phyloP scores from a whole-genome alignment of 257 asterid species.

The Solanum arcanum region DNA sequence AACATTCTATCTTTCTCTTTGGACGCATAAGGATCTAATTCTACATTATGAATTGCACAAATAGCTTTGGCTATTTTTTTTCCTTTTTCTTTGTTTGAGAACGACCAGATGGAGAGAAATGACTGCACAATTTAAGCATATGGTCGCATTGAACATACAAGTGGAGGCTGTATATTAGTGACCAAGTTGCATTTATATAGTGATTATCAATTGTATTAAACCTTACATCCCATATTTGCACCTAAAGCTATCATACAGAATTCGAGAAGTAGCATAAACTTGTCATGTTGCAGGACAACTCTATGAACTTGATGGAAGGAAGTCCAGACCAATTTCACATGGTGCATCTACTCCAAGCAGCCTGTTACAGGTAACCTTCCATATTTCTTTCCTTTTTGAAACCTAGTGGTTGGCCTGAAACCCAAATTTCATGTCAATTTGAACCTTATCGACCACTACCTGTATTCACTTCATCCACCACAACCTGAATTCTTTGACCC shows the following conservation, averaged over 20 bases:
- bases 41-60: neutral
- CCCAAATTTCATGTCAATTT: neutral
- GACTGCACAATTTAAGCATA: neutral
- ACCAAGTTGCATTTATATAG: neutral
- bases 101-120: neutral
- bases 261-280: neutral
- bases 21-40: neutral
- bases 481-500: neutral
- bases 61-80: too few relatives aligned
- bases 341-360: slow-evolving; percentile 63
- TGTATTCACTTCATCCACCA: neutral
- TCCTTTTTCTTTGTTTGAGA: neutral
- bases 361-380: slow-evolving; percentile 40
- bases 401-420: neutral
- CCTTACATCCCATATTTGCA: neutral
- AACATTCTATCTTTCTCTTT: neutral
- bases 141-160: neutral
- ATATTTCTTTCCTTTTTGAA: neutral
- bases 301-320: slow-evolving; percentile 91
- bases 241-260: neutral
- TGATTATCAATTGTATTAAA: neutral
- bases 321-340: slow-evolving; percentile 68
- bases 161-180: neutral
- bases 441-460: neutral
- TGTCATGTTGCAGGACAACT: slow-evolving; percentile 40